phyloP scores from a whole-genome alignment of 306 rosid species.

The Pyrus bretschneideri region DNA sequence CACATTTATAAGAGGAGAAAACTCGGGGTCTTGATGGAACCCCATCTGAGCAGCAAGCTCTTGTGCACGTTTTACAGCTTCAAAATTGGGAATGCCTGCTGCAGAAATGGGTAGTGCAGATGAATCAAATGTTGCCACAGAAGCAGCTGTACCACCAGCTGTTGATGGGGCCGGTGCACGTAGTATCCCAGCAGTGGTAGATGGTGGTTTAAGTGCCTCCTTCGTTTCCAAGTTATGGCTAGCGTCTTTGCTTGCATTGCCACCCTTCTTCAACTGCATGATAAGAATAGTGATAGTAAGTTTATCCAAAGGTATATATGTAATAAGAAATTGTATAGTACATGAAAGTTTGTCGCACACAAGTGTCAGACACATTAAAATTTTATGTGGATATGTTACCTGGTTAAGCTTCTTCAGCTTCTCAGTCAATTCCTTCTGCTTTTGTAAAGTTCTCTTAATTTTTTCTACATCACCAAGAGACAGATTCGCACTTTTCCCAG shows the following conservation, averaged over 20 bases:
- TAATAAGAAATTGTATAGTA: not conserved
- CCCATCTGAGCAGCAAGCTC: slow-evolving; percentile 96
- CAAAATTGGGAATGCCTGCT: slow-evolving; percentile 36
- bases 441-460: slow-evolving; percentile 81
- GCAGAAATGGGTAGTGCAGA: slow-evolving; percentile 35
- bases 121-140: slow-evolving; percentile 30
- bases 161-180: not conserved
- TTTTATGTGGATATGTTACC: slow-evolving; percentile 31
- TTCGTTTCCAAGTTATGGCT: slow-evolving; percentile 32
- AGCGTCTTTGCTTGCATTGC: slow-evolving; percentile 39
- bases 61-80: slow-evolving; percentile 92
- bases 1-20: slow-evolving; percentile 82
- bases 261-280: slow-evolving; percentile 59
- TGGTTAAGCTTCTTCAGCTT: slow-evolving; percentile 68
- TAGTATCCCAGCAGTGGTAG: slow-evolving; percentile 23
- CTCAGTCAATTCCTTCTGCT: slow-evolving; percentile 66
- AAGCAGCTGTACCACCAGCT: slow-evolving; percentile 27
- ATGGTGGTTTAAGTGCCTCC: slow-evolving; percentile 31
- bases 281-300: slow-evolving; percentile 23
- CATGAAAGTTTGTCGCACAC: not conserved
- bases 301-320: slow-evolving; percentile 14
- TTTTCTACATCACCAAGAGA: slow-evolving; percentile 78
- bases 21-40: slow-evolving; percentile 89
- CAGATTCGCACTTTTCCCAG: slow-evolving; percentile 81
- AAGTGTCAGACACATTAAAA: not conserved